Percentiles rank a stretch among this genome's conserved stretches.
These are phyloP conservation scores for Diaporthe nobilis DNA, from an alignment of 2,329 filamentous ascomycete species.

Conservation along the genomic window DNA sequence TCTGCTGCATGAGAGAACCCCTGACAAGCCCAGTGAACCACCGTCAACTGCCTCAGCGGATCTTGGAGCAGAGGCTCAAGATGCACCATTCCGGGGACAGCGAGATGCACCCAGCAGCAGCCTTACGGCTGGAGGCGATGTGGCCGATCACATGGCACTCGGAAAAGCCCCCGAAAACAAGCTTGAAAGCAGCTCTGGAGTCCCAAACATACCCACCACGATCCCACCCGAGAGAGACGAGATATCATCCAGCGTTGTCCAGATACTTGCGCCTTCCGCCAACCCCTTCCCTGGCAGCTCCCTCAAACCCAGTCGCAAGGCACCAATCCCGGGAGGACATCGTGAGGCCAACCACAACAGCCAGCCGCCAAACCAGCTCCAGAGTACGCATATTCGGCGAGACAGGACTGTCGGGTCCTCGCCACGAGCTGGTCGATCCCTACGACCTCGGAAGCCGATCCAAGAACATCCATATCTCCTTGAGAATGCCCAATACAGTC, in stretches of 20 bases:
- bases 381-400: conserved; percentile 5
- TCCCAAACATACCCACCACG: background rate
- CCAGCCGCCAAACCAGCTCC: background rate
- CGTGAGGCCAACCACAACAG: background rate
- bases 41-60: background rate
- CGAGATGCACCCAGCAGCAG: conserved; percentile 8
- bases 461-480: conserved; percentile 72
- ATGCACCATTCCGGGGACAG: background rate
- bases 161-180: background rate
- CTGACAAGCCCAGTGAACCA: background rate
- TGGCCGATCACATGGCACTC: background rate
- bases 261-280: conserved; percentile 41
- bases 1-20: conserved; percentile 24
- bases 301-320: background rate
- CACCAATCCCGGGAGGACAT: background rate
- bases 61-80: background rate
- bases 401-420: conserved; percentile 1
- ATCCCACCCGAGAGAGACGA: conserved; percentile 41
- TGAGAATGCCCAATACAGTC: conserved; percentile 69
- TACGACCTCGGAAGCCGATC: conserved; percentile 73
- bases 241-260: conserved; percentile 49
- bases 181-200: background rate
- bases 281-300: conserved; percentile 30
- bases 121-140: background rate
- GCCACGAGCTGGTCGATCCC: conserved; percentile 54